These are phyloP conservation scores for Flaveria floridana DNA, from an alignment of 140 eudicot species.

Conservation along the genomic window DNA sequence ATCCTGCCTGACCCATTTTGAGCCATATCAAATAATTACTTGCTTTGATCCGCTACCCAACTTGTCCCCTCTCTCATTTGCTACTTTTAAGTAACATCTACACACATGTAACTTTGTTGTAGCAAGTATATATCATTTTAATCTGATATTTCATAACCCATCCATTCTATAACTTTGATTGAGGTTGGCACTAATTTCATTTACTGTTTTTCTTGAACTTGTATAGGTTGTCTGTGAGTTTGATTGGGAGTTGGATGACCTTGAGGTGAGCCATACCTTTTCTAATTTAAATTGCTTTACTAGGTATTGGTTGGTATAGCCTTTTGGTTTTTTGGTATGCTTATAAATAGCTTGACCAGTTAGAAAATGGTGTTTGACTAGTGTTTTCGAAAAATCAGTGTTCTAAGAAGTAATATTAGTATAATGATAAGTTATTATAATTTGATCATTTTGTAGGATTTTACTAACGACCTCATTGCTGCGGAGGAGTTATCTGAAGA, in stretches of 20 bases:
- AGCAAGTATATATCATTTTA: background rate
- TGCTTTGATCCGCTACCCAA: background rate
- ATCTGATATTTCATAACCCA: background rate
- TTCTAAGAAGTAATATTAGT: background rate
- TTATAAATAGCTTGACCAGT: background rate
- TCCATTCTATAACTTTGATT: background rate
- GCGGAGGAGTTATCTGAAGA: slow-evolving; percentile 75
- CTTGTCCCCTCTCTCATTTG: background rate
- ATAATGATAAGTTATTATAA: background rate
- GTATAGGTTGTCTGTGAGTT: slow-evolving; percentile 75
- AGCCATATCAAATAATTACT: background rate
- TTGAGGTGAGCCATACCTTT: slow-evolving; percentile 54
- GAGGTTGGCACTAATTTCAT: slow-evolving; percentile 12
- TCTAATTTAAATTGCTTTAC: background rate
- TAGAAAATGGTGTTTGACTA: background rate
- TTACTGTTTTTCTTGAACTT: slow-evolving; percentile 14
- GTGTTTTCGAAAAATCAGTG: background rate
- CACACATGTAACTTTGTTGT: background rate
- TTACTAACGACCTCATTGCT: slow-evolving; percentile 58
- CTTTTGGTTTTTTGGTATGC: background rate
- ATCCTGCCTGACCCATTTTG: background rate
- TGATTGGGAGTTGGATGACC: slow-evolving; percentile 95
- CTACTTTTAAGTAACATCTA: background rate
- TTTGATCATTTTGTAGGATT: slow-evolving; percentile 51
- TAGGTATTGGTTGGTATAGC: background rate